Conservation (phyloP, 148 eudicot species). For the Dysphania ambrosioides region DNA sequence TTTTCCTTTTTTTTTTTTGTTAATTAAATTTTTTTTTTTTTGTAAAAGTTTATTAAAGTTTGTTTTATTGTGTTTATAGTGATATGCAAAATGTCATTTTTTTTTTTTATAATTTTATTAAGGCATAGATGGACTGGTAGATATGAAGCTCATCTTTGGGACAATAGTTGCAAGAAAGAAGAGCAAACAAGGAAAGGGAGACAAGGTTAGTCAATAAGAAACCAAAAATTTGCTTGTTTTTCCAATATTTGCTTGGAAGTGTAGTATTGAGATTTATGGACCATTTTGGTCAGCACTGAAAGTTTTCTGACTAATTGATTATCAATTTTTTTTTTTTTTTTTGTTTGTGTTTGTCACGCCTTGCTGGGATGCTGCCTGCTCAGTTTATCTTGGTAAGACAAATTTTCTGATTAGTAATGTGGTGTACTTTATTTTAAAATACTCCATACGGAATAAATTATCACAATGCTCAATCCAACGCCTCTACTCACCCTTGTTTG, state of each 20-base stretch:
- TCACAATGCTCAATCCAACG: too few species aligned
- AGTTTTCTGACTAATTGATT: constrained; percentile 30
- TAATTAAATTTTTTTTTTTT: too few species aligned
- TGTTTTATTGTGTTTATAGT: neutral
- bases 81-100: too few species aligned
- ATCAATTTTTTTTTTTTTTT: constrained; percentile 9
- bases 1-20: neutral
- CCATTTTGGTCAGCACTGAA: neutral
- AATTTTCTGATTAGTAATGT: too few species aligned
- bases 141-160: constrained; percentile 95
- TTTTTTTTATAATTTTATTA: neutral
- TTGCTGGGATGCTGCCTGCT: constrained; percentile 27
- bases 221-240: neutral
- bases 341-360: constrained; percentile 37
- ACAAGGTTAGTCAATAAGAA: constrained; percentile 62
- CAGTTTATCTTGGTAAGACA: constrained; percentile 97
- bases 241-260: neutral
- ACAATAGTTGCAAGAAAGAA: constrained; percentile 82
- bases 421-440: too few species aligned
- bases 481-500: too few species aligned
- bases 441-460: too few species aligned
- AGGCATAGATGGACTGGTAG: constrained; percentile 96
- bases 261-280: constrained; percentile 14
- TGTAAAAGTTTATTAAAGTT: too few species aligned
- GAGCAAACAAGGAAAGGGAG: constrained; percentile 90